These are phyloP conservation scores for Chondrostereum purpureum DNA, from an alignment of 1,284 basidiomycete genomes.

Conservation along the genomic window DNA sequence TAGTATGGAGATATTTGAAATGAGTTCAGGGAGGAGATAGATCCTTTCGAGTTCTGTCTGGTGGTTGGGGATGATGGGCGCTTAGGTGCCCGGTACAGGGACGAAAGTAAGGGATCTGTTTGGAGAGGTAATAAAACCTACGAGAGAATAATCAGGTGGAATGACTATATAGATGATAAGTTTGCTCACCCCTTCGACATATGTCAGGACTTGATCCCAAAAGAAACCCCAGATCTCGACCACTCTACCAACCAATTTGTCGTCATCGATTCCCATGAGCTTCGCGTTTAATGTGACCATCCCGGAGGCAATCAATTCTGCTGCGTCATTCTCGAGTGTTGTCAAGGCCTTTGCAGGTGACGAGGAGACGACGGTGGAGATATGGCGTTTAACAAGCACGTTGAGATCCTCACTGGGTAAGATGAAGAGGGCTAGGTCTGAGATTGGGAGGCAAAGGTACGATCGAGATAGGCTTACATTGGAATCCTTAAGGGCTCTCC, in stretches of 20 bases:
- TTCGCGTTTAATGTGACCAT: constrained; percentile 91
- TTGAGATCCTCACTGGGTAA: constrained; percentile 80
- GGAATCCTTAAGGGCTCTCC: constrained; percentile 83
- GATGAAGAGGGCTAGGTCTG: constrained; percentile 5
- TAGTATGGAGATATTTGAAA: constrained; percentile 24
- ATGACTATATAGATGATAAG: neutral
- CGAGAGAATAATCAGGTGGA: constrained; percentile 6
- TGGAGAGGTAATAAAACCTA: constrained; percentile 74
- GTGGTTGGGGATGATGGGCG: constrained; percentile 50
- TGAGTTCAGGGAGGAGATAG: constrained; percentile 27
- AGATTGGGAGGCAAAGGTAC: neutral
- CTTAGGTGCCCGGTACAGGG: constrained; percentile 60
- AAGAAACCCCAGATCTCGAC: constrained; percentile 93
- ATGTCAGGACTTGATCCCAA: constrained; percentile 88
- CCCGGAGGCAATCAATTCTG: constrained; percentile 79
- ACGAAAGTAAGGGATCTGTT: constrained; percentile 63
- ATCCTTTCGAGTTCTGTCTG: constrained; percentile 40
- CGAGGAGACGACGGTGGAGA: constrained; percentile 60
- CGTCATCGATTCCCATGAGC: constrained; percentile 66
- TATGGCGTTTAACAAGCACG: constrained; percentile 69
- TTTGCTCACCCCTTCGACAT: constrained; percentile 74
- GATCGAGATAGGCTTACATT: constrained; percentile 46
- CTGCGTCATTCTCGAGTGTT: constrained; percentile 72
- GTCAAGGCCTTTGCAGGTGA: constrained; percentile 58
- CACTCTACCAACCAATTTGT: constrained; percentile 67